Evolutionary conservation across 2,329 filamentous ascomycete species (phyloP), one percentile per base, ranked within the genome.

Genomic region (Lasiodiplodia citricola): DNA sequence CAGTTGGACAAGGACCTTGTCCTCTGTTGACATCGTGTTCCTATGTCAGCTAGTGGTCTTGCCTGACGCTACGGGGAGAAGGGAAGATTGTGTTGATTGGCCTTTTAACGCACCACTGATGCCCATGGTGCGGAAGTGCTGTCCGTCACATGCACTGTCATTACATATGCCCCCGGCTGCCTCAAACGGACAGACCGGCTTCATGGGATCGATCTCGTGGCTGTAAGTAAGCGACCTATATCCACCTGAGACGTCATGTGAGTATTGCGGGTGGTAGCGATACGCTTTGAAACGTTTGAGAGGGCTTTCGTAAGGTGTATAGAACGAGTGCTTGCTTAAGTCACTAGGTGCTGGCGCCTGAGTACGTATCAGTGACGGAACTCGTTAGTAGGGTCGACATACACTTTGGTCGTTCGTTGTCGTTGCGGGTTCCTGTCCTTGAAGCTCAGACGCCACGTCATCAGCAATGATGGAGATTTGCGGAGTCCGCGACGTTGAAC

Each of bases 141-240:
- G 90, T 72, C 83, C 90, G 68, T 88, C 83, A 81, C 96, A 99
- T 67, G 87, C 84, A 69, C 82, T 78, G 76, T 94, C 92, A 73
- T 91, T 90, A 86, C 96, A 98, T 72, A 85, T 83, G 70, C 89
- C 88, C 65, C 89, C 90, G 58, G 86, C 84, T 71, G 92, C 82
- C 79, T 97, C 92, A 74, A 88, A 91, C 47, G 89, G 90, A 80
- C 96, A 99, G 60, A 98, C 77, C 70, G 88, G 87, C 73, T 87
- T 90, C 70, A 88, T 85, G 28, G 90, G 85, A 77, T 97, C 90
- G 80, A 99, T 97, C 73, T 90, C 91, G 80, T 97, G 92, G 82
- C 93, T 97, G 82, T 95, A 98, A 54, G 94, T 98, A 83, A 96
- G 86, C 72, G 96, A 98, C 77, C 91, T 90, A 76, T 94, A 91